These are phyloP conservation scores for Neurospora sp. DNA, from an alignment of 495 filamentous ascomycete species.

Conservation along the genomic window DNA sequence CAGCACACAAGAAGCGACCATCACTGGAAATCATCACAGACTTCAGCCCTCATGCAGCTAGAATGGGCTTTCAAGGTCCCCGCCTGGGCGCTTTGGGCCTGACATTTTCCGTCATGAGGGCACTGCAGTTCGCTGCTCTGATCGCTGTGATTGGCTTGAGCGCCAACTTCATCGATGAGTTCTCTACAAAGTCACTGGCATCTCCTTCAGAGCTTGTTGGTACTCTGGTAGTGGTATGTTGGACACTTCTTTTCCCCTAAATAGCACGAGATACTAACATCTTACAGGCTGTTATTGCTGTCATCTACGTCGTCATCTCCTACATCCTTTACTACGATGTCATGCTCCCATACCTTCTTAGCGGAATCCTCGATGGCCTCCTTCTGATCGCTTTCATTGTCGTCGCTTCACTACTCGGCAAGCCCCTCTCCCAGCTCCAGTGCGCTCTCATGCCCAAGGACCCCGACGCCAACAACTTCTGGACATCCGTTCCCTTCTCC, in stretches of 20 bases:
- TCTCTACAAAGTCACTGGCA: conserved; percentile 50
- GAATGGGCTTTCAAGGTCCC: conserved; percentile 47
- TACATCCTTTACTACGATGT: conserved; percentile 72
- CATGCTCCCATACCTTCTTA: conserved; percentile 65
- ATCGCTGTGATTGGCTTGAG: conserved; percentile 72
- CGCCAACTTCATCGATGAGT: conserved; percentile 72
- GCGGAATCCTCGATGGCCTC: conserved; percentile 53
- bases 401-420: conserved; percentile 65
- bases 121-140: conserved; percentile 60
- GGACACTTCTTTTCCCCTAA: too few relatives aligned
- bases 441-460: conserved; percentile 45
- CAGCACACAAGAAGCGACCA: conserved; percentile 19
- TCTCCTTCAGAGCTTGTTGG: conserved; percentile 67
- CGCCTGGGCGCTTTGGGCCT: conserved; percentile 68
- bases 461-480: conserved; percentile 1
- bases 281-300: conserved; percentile 58
- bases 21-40: conserved; percentile 21
- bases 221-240: conserved; percentile 66
- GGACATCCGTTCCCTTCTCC: conserved; percentile 3
- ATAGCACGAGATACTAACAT: neutral
- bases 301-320: conserved; percentile 69
- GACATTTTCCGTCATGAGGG: conserved; percentile 64
- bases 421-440: conserved; percentile 67
- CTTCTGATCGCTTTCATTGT: conserved; percentile 70
- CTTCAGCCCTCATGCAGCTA: conserved; percentile 25